Evolutionary conservation across 2,329 filamentous ascomycete genomes (phyloP), one percentile per base, ranked within the genome.

Genomic region (Alternaria sp.): DNA sequence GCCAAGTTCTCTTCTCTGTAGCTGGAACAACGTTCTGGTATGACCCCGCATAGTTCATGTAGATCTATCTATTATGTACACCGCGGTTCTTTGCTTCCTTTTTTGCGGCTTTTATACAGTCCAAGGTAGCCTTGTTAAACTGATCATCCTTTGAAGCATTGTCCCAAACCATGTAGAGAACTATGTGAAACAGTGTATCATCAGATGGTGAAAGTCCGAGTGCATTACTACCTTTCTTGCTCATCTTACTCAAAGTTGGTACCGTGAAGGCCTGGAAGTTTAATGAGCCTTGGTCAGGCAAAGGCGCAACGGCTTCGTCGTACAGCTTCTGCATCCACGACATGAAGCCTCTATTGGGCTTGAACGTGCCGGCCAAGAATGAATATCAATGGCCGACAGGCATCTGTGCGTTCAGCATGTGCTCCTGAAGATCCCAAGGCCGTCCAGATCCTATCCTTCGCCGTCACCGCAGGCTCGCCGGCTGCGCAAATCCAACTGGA

Each of bases 21-120:
- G 24, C 77, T 73, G 68, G 63, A 24, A 83, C 60, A 1, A 79
- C 75, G 58, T 80, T 75, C 62, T 83, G 80, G 59, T 73, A 78
- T 55, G 74, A 69, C 42, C 73, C 74, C 10, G 79, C 81, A 58
- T 83, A 82, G 64, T 83, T 83, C 76, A 82, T 77, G 67, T 82
- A 83, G 28, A 81, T 62, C 56, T 74, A 82, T 5, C 51, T 51
- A 6, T 39, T 57, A 17, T 58, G 54, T n/a, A 67, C 21, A 2
- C 58, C 61, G 4, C 61, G 50, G 10, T 36, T 56, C 50, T 64
- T 66, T 4, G 58, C 63, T 36, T 66, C 63, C 24, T 14, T 51
- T n/a, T 60, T 60, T 1, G 52, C 61, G 5, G 40, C 42, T 11
- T 50, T 51, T 48, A 66, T 56, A n/a, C 68, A 61, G 8, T 63